Percentiles rank a stretch among this genome's conserved stretches.
phyloP scores from a whole-genome alignment of 331 rosid species.

The Saraca asoca region DNA sequence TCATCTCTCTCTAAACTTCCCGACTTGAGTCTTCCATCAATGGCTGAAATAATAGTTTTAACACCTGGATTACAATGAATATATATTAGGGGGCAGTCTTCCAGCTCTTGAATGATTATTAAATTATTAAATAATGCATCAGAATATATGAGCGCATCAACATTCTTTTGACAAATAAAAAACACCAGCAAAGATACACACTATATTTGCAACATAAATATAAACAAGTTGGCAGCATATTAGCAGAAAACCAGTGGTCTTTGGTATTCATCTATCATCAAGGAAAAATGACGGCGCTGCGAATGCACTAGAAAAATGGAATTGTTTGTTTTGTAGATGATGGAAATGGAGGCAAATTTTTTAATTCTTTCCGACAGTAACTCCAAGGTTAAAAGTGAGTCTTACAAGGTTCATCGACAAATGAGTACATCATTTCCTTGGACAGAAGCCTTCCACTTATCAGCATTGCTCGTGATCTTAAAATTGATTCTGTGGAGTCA shows the following conservation, averaged over 20 bases:
- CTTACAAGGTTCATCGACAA: slow-evolving; percentile 75
- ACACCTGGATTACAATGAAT: slow-evolving; percentile 53
- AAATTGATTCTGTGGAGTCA: slow-evolving; percentile 56
- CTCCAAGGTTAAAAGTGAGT: slow-evolving; percentile 19
- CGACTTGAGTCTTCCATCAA: slow-evolving; percentile 63
- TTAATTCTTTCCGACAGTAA: background rate
- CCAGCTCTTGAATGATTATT: background rate
- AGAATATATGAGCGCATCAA: background rate
- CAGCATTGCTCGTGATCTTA: slow-evolving; percentile 82
- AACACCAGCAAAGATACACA: slow-evolving; percentile 20
- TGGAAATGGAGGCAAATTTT: background rate
- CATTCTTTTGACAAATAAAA: slow-evolving; percentile 12
- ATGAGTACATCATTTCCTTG: slow-evolving; percentile 52
- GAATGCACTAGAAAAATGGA: background rate
- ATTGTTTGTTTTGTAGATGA: background rate
- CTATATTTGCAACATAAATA: slow-evolving; percentile 3
- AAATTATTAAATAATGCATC: background rate
- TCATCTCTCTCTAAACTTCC: slow-evolving; percentile 68
- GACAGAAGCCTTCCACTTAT: slow-evolving; percentile 82
- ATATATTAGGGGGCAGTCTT: slow-evolving; percentile 22
- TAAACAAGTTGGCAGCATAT: background rate
- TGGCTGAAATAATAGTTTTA: slow-evolving; percentile 58
- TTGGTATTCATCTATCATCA: slow-evolving; percentile 7
- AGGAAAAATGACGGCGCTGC: slow-evolving; percentile 4
- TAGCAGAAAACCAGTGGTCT: background rate